These are phyloP conservation scores for Fomitopsis serialis DNA, from an alignment of 768 basidiomycete species.

Conservation along the genomic window DNA sequence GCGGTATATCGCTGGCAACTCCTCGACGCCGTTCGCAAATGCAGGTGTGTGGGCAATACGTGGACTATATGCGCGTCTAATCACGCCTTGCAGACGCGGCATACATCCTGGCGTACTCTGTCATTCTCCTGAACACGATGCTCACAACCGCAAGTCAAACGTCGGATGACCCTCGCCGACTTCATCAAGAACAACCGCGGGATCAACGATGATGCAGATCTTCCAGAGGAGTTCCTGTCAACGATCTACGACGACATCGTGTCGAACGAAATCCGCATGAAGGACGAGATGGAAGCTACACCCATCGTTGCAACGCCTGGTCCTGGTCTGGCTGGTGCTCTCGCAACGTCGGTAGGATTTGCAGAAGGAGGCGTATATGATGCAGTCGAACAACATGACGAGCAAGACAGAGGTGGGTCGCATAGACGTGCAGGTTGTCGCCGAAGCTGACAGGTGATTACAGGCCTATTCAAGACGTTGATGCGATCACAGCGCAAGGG, in stretches of 20 bases:
- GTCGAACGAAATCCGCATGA: conserved; percentile 95
- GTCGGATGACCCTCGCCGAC: conserved; percentile 87
- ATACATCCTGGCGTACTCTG: conserved; percentile 92
- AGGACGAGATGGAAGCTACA: conserved; percentile 83
- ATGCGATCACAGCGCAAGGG: conserved; percentile 89
- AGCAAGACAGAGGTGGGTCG: conserved; percentile 84
- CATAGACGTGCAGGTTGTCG: background rate
- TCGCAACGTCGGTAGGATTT: conserved; percentile 95
- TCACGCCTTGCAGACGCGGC: conserved; percentile 60
- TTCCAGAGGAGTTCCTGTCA: conserved; percentile 80
- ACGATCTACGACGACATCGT: conserved; percentile 88
- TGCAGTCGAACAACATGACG: conserved; percentile 94
- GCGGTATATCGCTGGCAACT: conserved; percentile 87
- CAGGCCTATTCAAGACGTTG: conserved; percentile 73
- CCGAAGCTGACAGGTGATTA: background rate
- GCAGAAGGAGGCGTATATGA: conserved; percentile 92
- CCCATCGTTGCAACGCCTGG: conserved; percentile 38
- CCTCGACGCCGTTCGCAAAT: conserved; percentile 83
- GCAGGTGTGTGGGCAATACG: conserved; percentile 56
- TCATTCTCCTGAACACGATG: conserved; percentile 97
- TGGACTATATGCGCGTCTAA: background rate
- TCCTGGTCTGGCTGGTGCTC: conserved; percentile 73
- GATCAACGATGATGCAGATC: conserved; percentile 86
- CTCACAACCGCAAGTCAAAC: conserved; percentile 91
- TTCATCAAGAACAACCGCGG: conserved; percentile 95